phyloP scores from a whole-genome alignment of 805 yeast genomes.

The Kodamaea kaohsiungensis region DNA sequence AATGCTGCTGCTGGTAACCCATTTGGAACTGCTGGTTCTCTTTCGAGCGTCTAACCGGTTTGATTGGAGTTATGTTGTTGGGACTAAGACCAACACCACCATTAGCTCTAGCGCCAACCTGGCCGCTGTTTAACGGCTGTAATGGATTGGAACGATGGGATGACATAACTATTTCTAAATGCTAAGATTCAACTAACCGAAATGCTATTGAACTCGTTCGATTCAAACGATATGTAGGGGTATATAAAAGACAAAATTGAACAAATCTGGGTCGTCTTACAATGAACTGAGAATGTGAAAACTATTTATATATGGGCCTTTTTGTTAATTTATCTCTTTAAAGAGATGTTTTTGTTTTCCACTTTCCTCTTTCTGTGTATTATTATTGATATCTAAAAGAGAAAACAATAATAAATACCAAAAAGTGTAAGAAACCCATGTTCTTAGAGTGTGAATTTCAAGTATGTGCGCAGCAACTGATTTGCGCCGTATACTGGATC shows the following conservation, averaged over 20 bases:
- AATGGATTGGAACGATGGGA: slow-evolving; percentile 41
- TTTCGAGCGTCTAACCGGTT: slow-evolving; percentile 29
- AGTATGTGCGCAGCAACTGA: too few relatives aligned
- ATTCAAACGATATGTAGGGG: too few relatives aligned
- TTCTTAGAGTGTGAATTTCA: slow-evolving; percentile 2
- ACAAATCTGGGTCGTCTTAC: neutral
- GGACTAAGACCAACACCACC: slow-evolving; percentile 4
- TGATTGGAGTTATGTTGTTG: slow-evolving; percentile 43
- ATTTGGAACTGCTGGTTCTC: slow-evolving; percentile 17
- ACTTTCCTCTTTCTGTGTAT: slow-evolving; percentile 13
- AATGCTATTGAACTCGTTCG: too few relatives aligned
- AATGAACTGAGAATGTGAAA: slow-evolving; percentile 6
- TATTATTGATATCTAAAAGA: slow-evolving; percentile 10
- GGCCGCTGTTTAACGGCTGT: slow-evolving; percentile 56
- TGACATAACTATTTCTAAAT: slow-evolving; percentile 8
- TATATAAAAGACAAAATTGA: too few relatives aligned
- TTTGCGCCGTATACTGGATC: too few relatives aligned
- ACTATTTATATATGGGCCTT: slow-evolving; percentile 8
- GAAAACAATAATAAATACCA: slow-evolving; percentile 11
- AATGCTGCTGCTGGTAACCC: slow-evolving; percentile 2
- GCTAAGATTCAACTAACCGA: too few relatives aligned
- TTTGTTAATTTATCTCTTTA: slow-evolving; percentile 1
- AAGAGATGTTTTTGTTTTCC: slow-evolving; percentile 13
- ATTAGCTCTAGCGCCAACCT: slow-evolving; percentile 45
- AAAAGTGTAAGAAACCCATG: too few relatives aligned